These are phyloP conservation scores for Globisporangium emineosum DNA, from an alignment of 352 stramenopile species.

Conservation along the genomic window DNA sequence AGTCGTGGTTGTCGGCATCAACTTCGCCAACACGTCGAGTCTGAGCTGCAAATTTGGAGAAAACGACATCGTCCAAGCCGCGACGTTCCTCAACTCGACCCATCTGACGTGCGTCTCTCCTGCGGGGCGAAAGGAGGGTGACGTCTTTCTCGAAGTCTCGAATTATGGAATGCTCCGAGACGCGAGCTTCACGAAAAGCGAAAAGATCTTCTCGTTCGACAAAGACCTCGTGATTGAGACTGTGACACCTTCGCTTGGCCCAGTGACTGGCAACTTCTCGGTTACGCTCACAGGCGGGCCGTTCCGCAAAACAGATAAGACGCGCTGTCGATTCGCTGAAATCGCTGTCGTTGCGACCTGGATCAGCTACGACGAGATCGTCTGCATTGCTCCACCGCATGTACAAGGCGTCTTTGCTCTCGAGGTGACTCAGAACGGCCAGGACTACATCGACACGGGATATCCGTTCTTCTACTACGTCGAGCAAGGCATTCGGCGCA, in stretches of 20 bases:
- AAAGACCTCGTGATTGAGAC: slow-evolving; percentile 47
- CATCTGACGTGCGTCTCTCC: slow-evolving; percentile 74
- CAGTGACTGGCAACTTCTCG: slow-evolving; percentile 84
- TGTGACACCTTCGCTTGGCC: slow-evolving; percentile 76
- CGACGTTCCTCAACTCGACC: slow-evolving; percentile 57
- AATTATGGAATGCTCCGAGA: slow-evolving; percentile 49
- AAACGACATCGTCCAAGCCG: slow-evolving; percentile 32
- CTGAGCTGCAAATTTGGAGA: slow-evolving; percentile 72
- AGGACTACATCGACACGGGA: slow-evolving; percentile 83
- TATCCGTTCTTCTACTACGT: slow-evolving; percentile 85
- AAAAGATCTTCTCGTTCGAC: slow-evolving; percentile 83
- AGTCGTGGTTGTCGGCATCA: slow-evolving; percentile 65
- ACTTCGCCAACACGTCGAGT: slow-evolving; percentile 70
- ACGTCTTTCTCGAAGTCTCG: slow-evolving; percentile 62
- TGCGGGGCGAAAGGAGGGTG: slow-evolving; percentile 24
- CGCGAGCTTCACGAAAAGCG: slow-evolving; percentile 38
- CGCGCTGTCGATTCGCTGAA: slow-evolving; percentile 86
- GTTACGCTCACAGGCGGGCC: slow-evolving; percentile 80
- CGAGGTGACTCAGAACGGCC: slow-evolving; percentile 88
- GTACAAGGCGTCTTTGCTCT: slow-evolving; percentile 69
- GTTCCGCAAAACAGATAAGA: slow-evolving; percentile 66
- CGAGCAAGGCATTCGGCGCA: slow-evolving; percentile 62
- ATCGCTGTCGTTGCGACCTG: slow-evolving; percentile 63
- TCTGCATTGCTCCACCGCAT: slow-evolving; percentile 77
- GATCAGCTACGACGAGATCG: slow-evolving; percentile 63